Percentiles rank a stretch among this genome's conserved stretches.
These are phyloP conservation scores for Monoraphidium neglectum DNA, from an alignment of 139 green algal genomes.

Conservation along the genomic window DNA sequence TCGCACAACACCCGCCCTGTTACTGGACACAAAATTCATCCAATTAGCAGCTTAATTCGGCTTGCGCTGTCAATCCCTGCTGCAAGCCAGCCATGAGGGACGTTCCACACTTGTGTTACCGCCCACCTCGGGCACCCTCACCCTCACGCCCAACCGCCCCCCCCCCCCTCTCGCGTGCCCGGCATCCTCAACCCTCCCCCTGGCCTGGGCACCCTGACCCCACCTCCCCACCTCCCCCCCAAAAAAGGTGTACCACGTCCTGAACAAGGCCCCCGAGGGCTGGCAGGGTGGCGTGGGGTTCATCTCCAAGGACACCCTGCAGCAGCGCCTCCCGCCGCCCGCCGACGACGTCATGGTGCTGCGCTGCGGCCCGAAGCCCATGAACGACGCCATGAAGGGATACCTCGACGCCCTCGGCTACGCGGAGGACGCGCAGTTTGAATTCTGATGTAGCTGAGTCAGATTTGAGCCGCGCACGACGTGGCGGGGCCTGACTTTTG, in stretches of 20 bases:
- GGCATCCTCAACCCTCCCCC: neutral
- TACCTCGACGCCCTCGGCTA: slow-evolving; percentile 81
- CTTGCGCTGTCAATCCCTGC: neutral
- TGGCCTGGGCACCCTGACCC: neutral
- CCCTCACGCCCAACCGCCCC: too few relatives aligned
- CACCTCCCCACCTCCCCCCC: neutral
- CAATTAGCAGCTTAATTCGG: neutral
- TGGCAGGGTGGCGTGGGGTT: slow-evolving; percentile 80
- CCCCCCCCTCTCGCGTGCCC: neutral
- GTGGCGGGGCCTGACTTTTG: too few relatives aligned
- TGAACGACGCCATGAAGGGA: slow-evolving; percentile 88
- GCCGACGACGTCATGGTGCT: slow-evolving; percentile 61
- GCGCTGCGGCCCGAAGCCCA: slow-evolving; percentile 85
- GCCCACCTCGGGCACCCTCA: neutral
- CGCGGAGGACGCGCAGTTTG: slow-evolving; percentile 75
- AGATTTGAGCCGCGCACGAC: too few relatives aligned
- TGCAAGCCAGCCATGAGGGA: neutral
- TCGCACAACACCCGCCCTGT: too few relatives aligned
- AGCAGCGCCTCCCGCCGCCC: slow-evolving; percentile 59
- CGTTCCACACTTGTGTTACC: neutral
- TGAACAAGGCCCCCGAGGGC: slow-evolving; percentile 54
- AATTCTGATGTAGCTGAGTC: too few relatives aligned
- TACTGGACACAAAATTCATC: too few relatives aligned
- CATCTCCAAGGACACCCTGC: slow-evolving; percentile 81
- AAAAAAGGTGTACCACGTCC: slow-evolving; percentile 51